A percentile compares a stretch with the other conserved stretches of the same genome.
Conservation (phyloP, 495 filamentous ascomycete genomes). For the Hypoxylon fuscum region DNA sequence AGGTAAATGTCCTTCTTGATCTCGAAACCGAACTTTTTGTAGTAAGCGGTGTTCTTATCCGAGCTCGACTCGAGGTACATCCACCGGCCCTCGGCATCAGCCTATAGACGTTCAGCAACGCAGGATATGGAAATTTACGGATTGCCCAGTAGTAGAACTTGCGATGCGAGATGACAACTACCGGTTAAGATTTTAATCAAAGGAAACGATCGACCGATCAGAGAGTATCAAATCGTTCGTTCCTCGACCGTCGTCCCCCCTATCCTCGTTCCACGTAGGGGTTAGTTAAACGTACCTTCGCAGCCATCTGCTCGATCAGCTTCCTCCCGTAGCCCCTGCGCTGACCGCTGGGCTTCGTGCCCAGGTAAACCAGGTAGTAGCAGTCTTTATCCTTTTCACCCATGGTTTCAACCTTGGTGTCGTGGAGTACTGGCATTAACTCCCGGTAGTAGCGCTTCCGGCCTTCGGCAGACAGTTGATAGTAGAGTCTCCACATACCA, state of each 20-base stretch:
- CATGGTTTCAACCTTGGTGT: constrained; percentile 72
- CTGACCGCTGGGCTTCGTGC: constrained; percentile 70
- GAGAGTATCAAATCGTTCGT: background rate
- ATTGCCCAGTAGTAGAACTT: too few relatives aligned
- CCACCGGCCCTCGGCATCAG: constrained; percentile 68
- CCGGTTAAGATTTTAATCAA: too few relatives aligned
- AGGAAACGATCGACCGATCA: too few relatives aligned
- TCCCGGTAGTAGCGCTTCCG: constrained; percentile 76
- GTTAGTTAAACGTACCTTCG: constrained; percentile 56
- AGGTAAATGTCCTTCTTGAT: constrained; percentile 66
- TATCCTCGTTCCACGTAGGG: background rate
- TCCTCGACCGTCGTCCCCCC: background rate
- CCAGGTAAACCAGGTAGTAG: constrained; percentile 82
- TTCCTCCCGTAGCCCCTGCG: constrained; percentile 75
- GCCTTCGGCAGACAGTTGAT: constrained; percentile 74
- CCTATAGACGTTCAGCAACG: constrained; percentile 53
- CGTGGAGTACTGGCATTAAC: constrained; percentile 77
- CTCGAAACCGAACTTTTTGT: constrained; percentile 75
- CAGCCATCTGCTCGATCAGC: constrained; percentile 72
- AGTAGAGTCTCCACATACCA: constrained; percentile 77
- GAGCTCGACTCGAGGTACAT: constrained; percentile 83
- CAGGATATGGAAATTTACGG: too few relatives aligned
- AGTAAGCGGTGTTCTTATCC: constrained; percentile 70
- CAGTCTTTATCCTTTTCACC: constrained; percentile 69
- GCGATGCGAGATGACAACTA: too few relatives aligned